Conservation (phyloP, 2,329 filamentous ascomycete species). For the Meredithiella fracta region DNA sequence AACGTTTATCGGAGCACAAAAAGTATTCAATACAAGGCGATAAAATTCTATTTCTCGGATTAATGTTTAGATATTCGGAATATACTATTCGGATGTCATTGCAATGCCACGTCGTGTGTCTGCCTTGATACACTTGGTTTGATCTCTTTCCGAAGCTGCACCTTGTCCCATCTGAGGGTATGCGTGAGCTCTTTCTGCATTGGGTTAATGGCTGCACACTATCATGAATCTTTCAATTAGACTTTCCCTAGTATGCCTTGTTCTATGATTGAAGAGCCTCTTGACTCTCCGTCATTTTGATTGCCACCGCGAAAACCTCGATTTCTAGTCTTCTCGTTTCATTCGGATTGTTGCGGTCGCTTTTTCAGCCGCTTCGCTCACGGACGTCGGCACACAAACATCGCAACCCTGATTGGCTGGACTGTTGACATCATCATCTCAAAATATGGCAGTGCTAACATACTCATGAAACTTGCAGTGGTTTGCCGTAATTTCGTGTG, state of each 20-base stretch:
- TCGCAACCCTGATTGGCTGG: neutral
- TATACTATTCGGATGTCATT: neutral
- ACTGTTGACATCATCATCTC: neutral
- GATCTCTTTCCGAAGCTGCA: too few relatives aligned
- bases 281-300: too few relatives aligned
- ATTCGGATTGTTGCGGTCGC: neutral
- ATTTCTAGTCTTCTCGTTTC: neutral
- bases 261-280: too few relatives aligned
- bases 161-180: too few relatives aligned
- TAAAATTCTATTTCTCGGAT: too few relatives aligned
- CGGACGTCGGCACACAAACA: neutral
- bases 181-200: neutral
- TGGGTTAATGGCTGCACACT: too few relatives aligned
- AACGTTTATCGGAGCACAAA: too few relatives aligned
- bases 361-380: neutral
- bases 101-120: neutral
- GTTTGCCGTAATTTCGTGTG: slow-evolving; percentile 51
- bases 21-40: too few relatives aligned
- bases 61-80: too few relatives aligned
- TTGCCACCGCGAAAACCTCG: neutral
- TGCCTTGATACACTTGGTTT: neutral
- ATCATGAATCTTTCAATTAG: neutral
- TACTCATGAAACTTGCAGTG: slow-evolving; percentile 25
- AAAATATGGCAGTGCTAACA: too few relatives aligned
- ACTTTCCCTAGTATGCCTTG: neutral